Percentiles rank a stretch among this genome's conserved stretches.
Evolutionary conservation across 2,329 filamentous ascomycete genomes (phyloP).

Genomic region (Gliomastix tumulicola): DNA sequence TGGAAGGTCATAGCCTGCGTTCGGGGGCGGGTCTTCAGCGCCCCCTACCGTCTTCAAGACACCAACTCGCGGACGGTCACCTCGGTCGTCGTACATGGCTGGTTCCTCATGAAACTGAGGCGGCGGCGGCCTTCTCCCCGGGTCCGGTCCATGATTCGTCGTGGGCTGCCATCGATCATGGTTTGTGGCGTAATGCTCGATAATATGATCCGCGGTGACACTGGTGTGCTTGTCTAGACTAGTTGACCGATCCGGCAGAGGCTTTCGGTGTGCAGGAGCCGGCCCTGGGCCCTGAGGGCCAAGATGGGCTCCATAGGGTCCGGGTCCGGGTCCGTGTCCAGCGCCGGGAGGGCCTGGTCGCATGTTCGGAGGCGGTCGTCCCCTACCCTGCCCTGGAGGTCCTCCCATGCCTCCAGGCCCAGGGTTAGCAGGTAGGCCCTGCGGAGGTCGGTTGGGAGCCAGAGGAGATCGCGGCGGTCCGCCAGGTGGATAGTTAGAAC

Average conservation of each 20-base stretch:
- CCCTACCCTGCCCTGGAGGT: neutral
- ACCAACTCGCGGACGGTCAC: constrained; percentile 61
- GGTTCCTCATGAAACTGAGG: too few relatives aligned
- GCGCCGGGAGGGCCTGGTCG: constrained; percentile 7
- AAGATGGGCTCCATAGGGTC: too few relatives aligned
- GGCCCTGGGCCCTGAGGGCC: constrained; percentile 16
- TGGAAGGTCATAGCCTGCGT: constrained; percentile 55
- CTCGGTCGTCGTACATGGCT: neutral
- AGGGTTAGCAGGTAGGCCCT: neutral
- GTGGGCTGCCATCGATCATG: constrained; percentile 9
- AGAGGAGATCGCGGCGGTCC: constrained; percentile 10
- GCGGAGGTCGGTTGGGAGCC: too few relatives aligned
- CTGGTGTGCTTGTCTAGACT: constrained; percentile 15
- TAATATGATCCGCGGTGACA: constrained; percentile 27
- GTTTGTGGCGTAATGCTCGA: constrained; percentile 27
- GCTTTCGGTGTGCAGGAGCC: too few relatives aligned
- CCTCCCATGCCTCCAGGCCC: too few relatives aligned
- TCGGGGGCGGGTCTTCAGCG: constrained; percentile 21
- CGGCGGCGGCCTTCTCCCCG: too few relatives aligned
- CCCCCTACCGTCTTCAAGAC: constrained; percentile 72
- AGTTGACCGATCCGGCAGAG: constrained; percentile 15
- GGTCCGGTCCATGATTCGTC: constrained; percentile 1
- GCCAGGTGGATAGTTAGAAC: constrained; percentile 16
- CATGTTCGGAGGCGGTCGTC: constrained; percentile 1
- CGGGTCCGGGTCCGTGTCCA: constrained; percentile 19